Percentiles rank a stretch among this genome's conserved stretches.
phyloP scores from a whole-genome alignment of 2,329 filamentous ascomycete genomes.

The Aspergillus thermomutatus region DNA sequence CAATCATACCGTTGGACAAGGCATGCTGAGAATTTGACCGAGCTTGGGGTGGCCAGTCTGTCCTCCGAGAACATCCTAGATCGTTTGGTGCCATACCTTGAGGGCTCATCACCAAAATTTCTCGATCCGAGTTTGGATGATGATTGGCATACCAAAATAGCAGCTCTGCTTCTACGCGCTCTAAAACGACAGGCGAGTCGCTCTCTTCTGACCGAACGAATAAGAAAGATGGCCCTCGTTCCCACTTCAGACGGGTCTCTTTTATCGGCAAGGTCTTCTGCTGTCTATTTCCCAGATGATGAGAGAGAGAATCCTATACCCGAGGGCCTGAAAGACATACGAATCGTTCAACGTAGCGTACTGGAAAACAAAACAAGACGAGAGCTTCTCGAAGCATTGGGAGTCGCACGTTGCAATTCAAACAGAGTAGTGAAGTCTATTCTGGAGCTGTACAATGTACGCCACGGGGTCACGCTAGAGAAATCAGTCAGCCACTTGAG shows the following conservation, averaged over 20 bases:
- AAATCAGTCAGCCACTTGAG: slow-evolving; percentile 1
- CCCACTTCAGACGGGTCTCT: neutral
- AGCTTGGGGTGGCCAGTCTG: slow-evolving; percentile 1
- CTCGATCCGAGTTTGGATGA: neutral
- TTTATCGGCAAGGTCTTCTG: neutral
- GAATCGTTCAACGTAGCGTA: neutral
- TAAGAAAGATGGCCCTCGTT: too few relatives aligned
- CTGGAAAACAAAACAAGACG: neutral
- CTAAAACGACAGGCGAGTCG: neutral
- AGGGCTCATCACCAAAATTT: neutral
- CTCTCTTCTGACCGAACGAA: neutral
- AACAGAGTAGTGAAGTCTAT: neutral
- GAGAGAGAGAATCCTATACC: neutral
- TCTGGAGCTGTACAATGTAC: neutral
- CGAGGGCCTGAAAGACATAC: neutral
- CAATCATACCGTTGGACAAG: neutral
- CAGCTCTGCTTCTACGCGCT: neutral
- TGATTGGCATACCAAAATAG: slow-evolving; percentile 4
- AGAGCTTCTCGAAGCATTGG: neutral
- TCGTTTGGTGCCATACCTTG: slow-evolving; percentile 1
- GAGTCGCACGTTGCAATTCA: neutral
- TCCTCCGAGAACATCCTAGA: neutral
- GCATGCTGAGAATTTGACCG: neutral
- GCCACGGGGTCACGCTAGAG: neutral
- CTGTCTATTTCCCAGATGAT: slow-evolving; percentile 2